Evolutionary conservation across 345 rosid genomes (phyloP), one percentile per base, ranked within the genome.

Genomic region (Brassica rapa): DNA sequence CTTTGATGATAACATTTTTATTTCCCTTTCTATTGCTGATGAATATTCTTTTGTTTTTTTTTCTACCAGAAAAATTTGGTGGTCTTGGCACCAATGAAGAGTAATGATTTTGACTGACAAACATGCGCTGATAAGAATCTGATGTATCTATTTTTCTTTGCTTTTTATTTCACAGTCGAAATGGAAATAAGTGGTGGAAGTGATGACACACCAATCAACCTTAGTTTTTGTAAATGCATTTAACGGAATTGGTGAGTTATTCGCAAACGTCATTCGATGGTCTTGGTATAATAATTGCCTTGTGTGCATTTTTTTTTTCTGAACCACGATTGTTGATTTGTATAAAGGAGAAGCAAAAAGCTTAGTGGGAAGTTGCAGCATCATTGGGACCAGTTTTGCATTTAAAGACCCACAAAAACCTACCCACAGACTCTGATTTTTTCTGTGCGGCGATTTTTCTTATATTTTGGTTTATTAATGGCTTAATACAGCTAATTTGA

Each of bases 361-460:
- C 29, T 7, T 12, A 59, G 61, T 60, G 74, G 49, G 30, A 66
- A 21, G 39, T 69, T 61, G 62, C 41, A 62, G 68, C 68, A 76
- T 14, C 55, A 12, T 49, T 68, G 68, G 73, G 80, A 68, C 80
- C 68, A 76, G 68, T 68, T 68, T 68, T 61, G 51, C 73, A 67
- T 60, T 75, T 30, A 59, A 59, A 43, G 6, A 59, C 32, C 30
- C 43, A 7, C 68, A 56, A 55, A 37, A 7, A 35, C 39, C 8
- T 25, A 49, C 70, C 53, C 70, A 74, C 55, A 53, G n/a, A 16
- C 32, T 8, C 21, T n/a, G 16, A 41, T 29, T 59, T 64, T 19
- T 41, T 11, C 3, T 68, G 32, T 67, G 46, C 66, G 10, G 67
- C 43, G 67, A n/a, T 19, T 9, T n/a, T 29, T 62, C 9, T 9